Evolutionary conservation across 2,329 filamentous ascomycete species (phyloP).

Genomic region (Phyllachora maydis): DNA sequence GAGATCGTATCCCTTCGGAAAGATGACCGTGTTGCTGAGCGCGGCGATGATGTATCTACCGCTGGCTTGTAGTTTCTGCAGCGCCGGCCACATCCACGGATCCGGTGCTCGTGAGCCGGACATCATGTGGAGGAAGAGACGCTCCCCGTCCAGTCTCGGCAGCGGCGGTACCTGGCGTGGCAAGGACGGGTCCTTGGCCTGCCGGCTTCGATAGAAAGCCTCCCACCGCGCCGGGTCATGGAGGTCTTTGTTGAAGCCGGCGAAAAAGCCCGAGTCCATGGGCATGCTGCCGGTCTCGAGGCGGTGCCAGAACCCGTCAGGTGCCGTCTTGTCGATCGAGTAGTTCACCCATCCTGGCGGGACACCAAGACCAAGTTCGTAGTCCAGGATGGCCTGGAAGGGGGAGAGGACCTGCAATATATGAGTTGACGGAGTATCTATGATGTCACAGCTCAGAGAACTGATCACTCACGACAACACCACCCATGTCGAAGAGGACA

Average conservation of each 20-base stretch:
- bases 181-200: conserved; percentile 17
- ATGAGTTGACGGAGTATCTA: conserved; percentile 2
- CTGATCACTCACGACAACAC: conserved; percentile 66
- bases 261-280: conserved; percentile 57
- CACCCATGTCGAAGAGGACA: conserved; percentile 85
- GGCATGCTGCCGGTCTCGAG: conserved; percentile 69
- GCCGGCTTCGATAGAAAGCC: conserved; percentile 31
- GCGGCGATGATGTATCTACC: conserved; percentile 57
- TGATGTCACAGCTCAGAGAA: conserved; percentile 1
- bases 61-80: conserved; percentile 44
- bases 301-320: conserved; percentile 69
- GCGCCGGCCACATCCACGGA: conserved; percentile 72
- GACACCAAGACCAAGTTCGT: conserved; percentile 57
- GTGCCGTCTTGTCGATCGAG: conserved; percentile 60
- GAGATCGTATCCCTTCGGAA: conserved; percentile 54
- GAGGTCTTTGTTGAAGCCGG: conserved; percentile 56
- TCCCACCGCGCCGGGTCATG: conserved; percentile 46
- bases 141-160: conserved; percentile 56
- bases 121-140: conserved; percentile 90
- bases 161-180: conserved; percentile 31
- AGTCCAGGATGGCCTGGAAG: conserved; percentile 82
- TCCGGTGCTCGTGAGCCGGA: conserved; percentile 45
- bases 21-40: conserved; percentile 77
- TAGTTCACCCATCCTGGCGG: conserved; percentile 83
- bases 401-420: conserved; percentile 58